Conservation (phyloP, 208 protist genomes). For the Balamuthia mandrillaris region DNA sequence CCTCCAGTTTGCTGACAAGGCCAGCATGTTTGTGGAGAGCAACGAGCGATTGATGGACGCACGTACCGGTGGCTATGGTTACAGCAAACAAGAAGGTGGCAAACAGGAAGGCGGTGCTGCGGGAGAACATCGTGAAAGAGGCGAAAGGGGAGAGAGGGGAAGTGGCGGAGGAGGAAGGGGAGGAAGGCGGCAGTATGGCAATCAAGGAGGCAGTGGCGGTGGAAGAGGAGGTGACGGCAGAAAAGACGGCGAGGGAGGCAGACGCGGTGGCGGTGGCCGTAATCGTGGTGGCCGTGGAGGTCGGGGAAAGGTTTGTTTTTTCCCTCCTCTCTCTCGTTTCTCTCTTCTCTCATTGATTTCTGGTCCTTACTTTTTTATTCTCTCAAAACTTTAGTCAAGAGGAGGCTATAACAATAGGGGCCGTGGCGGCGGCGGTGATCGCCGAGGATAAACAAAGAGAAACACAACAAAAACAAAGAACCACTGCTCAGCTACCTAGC, state of each 20-base stretch:
- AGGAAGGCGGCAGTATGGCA: background rate
- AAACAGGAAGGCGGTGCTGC: no score
- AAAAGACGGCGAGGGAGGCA: background rate
- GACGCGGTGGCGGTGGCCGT: conserved; percentile 11
- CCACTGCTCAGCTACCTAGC: background rate
- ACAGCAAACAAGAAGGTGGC: no score
- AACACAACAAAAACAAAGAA: background rate
- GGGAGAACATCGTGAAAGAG: background rate
- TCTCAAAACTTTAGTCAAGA: no score
- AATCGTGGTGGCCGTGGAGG: background rate
- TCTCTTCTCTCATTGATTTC: no score
- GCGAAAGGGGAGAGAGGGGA: background rate
- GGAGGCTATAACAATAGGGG: no score
- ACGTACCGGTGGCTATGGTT: background rate
- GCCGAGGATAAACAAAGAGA: background rate
- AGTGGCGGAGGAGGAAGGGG: background rate
- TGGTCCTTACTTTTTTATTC: no score
- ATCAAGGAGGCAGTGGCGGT: background rate
- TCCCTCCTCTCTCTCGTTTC: no score
- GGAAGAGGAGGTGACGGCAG: background rate
- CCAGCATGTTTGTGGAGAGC: conserved; percentile 21
- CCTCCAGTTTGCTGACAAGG: conserved; percentile 73
- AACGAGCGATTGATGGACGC: conserved; percentile 31
- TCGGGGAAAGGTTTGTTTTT: no score
- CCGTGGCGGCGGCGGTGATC: no score